phyloP scores from a whole-genome alignment of 2,329 filamentous ascomycete species.

The Thielaviopsis punctulata region DNA sequence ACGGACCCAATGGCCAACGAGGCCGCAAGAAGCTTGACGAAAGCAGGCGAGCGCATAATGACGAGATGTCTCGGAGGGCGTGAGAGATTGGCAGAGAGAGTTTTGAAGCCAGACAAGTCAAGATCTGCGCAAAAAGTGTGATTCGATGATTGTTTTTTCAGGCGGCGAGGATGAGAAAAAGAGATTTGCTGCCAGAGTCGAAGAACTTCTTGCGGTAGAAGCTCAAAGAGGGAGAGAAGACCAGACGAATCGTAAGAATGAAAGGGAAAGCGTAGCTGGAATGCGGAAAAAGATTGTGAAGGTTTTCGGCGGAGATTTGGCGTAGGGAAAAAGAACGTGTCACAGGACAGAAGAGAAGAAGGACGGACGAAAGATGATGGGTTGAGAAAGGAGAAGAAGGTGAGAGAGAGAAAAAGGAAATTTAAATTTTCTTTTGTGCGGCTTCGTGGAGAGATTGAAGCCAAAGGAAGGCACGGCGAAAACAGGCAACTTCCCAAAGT shows the following conservation, averaged over 20 bases:
- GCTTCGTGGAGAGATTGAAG: background rate
- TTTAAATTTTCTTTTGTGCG: background rate
- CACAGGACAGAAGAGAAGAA: background rate
- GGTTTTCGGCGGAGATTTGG: background rate
- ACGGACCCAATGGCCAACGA: conserved; percentile 1
- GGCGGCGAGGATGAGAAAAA: background rate
- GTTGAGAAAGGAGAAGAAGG: background rate
- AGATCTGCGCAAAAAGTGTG: background rate
- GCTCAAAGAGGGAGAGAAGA: background rate
- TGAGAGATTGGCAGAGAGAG: no score
- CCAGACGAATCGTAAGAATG: background rate
- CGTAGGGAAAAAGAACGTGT: background rate
- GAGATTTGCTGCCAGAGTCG: background rate
- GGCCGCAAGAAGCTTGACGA: conserved; percentile 4
- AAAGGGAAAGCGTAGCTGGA: background rate
- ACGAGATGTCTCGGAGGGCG: background rate
- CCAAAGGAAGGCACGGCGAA: background rate
- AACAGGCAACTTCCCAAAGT: background rate
- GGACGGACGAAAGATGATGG: no score
- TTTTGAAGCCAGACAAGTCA: background rate
- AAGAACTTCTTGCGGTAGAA: background rate
- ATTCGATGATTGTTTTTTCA: background rate
- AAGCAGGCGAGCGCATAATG: conserved; percentile 4
- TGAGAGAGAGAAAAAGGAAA: background rate
- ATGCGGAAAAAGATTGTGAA: background rate